A percentile compares a stretch with the other conserved stretches of the same genome.
Conservation (phyloP, 257 asterid species). For the Henckelia pumila region DNA sequence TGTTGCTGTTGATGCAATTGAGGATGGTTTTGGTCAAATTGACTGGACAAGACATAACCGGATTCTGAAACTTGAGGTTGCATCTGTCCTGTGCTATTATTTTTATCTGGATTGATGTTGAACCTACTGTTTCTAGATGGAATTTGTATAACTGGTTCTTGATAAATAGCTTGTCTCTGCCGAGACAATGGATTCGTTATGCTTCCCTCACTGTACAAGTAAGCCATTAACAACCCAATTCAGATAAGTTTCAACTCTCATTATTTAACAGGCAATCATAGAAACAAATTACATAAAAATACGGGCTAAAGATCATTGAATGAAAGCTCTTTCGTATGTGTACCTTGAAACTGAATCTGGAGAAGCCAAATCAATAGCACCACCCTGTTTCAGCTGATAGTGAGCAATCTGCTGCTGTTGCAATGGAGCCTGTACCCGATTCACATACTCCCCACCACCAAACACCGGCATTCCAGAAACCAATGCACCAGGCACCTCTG, state of each 20-base stretch:
- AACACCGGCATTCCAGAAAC: constrained; percentile 46
- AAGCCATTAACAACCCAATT: constrained; percentile 18
- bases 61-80: constrained; percentile 64
- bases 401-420: constrained; percentile 40
- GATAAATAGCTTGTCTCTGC: constrained; percentile 61
- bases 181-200: constrained; percentile 56
- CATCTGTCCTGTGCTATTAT: constrained; percentile 44
- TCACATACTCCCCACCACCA: constrained; percentile 61
- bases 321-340: not conserved
- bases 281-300: not conserved
- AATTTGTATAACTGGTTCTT: constrained; percentile 50
- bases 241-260: constrained; percentile 22
- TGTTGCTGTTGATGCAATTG: constrained; percentile 71
- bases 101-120: constrained; percentile 49
- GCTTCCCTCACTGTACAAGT: constrained; percentile 73
- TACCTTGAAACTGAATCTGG: constrained; percentile 95
- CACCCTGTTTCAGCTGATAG: constrained; percentile 52
- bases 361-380: constrained; percentile 60
- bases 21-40: constrained; percentile 62
- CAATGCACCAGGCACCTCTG: constrained; percentile 29
- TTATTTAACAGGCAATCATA: constrained; percentile 9
- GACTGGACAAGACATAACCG: constrained; percentile 48
- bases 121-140: constrained; percentile 51
- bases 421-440: constrained; percentile 36
- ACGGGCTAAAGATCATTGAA: not conserved